Conservation (phyloP, 768 basidiomycete species). For the Tylopilus plumbeoviolaceoides region DNA sequence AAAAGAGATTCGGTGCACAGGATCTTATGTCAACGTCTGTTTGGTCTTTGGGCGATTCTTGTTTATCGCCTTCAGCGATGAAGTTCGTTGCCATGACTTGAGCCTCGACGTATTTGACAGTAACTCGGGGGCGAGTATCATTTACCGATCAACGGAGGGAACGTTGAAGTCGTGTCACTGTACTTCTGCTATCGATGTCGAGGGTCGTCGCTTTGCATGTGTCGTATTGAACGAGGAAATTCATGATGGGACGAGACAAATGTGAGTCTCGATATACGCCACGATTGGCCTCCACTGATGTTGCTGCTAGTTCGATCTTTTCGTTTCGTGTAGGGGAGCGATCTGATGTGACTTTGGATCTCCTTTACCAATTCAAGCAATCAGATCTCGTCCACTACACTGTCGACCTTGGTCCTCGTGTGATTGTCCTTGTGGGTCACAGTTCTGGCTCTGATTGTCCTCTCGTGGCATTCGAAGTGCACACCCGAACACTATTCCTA, state of each 20-base stretch:
- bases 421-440: background rate
- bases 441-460: no score
- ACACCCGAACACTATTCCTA: no score
- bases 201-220: constrained; percentile 17
- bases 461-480: no score
- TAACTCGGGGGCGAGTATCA: no score
- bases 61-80: no score
- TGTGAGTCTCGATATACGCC: no score
- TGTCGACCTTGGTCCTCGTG: constrained; percentile 16
- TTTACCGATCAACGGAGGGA: no score
- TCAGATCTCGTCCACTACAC: background rate
- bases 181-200: constrained; percentile 8
- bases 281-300: background rate
- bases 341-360: constrained; percentile 5
- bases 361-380: constrained; percentile 13
- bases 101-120: no score
- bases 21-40: no score
- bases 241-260: background rate
- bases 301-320: constrained; percentile 5
- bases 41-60: no score
- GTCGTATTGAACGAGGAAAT: constrained; percentile 4
- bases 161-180: constrained; percentile 4
- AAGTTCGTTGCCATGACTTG: no score
- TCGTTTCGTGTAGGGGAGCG: constrained; percentile 3
- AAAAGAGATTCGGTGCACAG: no score